Conservation (phyloP, 177 flowering plant species). For the Vitis hybrid region DNA sequence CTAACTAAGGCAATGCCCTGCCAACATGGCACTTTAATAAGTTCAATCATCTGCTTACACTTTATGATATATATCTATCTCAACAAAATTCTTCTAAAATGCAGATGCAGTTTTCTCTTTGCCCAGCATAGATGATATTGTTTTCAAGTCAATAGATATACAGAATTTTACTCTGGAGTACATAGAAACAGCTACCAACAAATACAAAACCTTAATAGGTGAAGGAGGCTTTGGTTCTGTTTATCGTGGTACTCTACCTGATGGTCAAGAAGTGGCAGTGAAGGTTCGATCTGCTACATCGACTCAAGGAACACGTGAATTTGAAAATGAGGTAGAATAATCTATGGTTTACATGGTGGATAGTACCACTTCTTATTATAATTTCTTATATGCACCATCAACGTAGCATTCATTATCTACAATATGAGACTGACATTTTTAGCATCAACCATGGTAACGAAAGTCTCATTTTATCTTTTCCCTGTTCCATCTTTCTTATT, state of each 20-base stretch:
- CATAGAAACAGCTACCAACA: constrained; percentile 52
- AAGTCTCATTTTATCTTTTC: too few relatives aligned
- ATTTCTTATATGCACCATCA: neutral
- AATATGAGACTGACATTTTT: too few relatives aligned
- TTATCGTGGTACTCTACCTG: constrained; percentile 59
- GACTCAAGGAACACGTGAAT: constrained; percentile 83
- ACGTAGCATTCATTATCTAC: too few relatives aligned
- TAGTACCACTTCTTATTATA: neutral
- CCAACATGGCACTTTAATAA: too few relatives aligned
- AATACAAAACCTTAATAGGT: constrained; percentile 67
- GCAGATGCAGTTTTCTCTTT: constrained; percentile 60
- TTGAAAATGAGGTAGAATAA: constrained; percentile 68
- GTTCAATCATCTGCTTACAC: neutral
- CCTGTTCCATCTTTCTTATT: too few relatives aligned
- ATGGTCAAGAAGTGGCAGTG: constrained; percentile 82
- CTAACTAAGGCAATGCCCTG: too few relatives aligned
- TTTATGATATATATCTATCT: neutral
- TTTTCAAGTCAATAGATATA: constrained; percentile 42
- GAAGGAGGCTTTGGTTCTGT: constrained; percentile 90
- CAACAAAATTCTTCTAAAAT: constrained; percentile 1
- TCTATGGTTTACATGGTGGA: neutral
- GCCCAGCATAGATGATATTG: constrained; percentile 46
- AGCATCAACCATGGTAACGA: too few relatives aligned
- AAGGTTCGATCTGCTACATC: constrained; percentile 83
- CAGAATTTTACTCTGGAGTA: constrained; percentile 40